Base-by-base conservation (phyloP, 768 basidiomycete species). In the Cubamyces sp. region DNA sequence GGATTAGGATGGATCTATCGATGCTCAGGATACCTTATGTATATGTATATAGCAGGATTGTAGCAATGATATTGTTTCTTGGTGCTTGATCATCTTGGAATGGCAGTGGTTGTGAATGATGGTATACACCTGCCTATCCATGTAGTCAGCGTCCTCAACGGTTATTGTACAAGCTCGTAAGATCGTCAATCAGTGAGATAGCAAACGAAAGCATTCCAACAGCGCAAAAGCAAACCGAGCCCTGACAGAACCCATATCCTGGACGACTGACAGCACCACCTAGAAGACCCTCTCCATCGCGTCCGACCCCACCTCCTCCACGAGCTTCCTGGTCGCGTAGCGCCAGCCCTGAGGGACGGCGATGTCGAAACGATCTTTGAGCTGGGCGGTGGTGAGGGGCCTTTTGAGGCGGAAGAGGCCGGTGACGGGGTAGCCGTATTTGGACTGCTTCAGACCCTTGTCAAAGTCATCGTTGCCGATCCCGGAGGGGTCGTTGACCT, bases 391-490 rank as follows among this genome's bases (percentile, higher is more conserved):
- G 19, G 37, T 64, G 9, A 74, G 39, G 6, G 74, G 72, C 34
- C 54, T 60, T 34, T 61, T 62, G 21, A 77, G 69, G 47, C 66
- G 57, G 47, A 69, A 71, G 14, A 76, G 64, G 23, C 66, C 73
- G 14, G 68, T 55, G 18, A 74, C 65, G 5, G 71, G 73, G 60
- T 76, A 76, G 26, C 71, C 76, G 61, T 69, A 74, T 49, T 72
- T 74, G 6, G 70, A 70, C 50, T 66, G 21, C 59, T 74, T 72
- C 59, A 67, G 45, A 1, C 75, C 75, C 6, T 61, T 60, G 62
- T 77, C 73, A 60, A 77, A 77, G 52, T 73, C 73, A 57, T 74
- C 74, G 64, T 76, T 77, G n/a, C 76, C 76, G 2, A 74, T 55
- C 15, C 76, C 76, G 3, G 65, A 60, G 0, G 74, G 64, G 57